Percentiles rank a stretch among this genome's conserved stretches.
These are phyloP conservation scores for Fusarium robinianum DNA, from an alignment of 2,329 filamentous ascomycete genomes.

Conservation along the genomic window DNA sequence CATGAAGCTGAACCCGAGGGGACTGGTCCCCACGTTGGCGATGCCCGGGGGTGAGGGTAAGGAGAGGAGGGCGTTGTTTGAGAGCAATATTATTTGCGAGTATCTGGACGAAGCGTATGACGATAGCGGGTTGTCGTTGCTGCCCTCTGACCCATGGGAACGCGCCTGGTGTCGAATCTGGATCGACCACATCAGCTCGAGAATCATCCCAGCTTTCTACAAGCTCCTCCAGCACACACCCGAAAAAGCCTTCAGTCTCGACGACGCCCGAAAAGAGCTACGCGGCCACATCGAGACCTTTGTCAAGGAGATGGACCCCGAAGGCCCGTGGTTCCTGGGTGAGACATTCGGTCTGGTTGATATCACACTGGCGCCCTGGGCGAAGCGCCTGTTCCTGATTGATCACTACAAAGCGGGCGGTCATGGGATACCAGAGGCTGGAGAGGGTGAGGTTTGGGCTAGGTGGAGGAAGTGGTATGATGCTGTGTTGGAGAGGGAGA, in stretches of 20 bases:
- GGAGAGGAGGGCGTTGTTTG: constrained; percentile 65
- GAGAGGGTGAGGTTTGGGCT: constrained; percentile 63
- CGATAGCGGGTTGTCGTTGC: constrained; percentile 54
- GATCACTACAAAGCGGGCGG: constrained; percentile 72
- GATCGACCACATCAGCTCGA: constrained; percentile 71
- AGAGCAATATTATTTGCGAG: constrained; percentile 73
- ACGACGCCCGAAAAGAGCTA: constrained; percentile 62
- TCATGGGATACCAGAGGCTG: constrained; percentile 52
- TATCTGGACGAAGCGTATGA: constrained; percentile 75
- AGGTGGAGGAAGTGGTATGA: constrained; percentile 68
- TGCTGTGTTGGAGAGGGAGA: constrained; percentile 63
- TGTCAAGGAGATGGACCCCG: constrained; percentile 61
- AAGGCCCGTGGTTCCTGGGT: constrained; percentile 69
- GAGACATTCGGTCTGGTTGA: constrained; percentile 68
- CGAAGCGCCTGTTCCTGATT: constrained; percentile 71
- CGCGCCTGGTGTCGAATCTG: constrained; percentile 70
- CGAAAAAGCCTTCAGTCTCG: constrained; percentile 53
- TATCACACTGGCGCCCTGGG: constrained; percentile 73
- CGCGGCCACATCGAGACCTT: constrained; percentile 63
- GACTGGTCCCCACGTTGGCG: constrained; percentile 72
- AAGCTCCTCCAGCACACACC: constrained; percentile 61
- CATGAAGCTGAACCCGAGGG: constrained; percentile 72
- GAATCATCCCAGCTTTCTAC: constrained; percentile 73
- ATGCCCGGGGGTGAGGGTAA: constrained; percentile 46
- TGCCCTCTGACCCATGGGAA: constrained; percentile 66